These are phyloP conservation scores for Myxozyma geophila DNA, from an alignment of 805 yeast species.

Conservation along the genomic window DNA sequence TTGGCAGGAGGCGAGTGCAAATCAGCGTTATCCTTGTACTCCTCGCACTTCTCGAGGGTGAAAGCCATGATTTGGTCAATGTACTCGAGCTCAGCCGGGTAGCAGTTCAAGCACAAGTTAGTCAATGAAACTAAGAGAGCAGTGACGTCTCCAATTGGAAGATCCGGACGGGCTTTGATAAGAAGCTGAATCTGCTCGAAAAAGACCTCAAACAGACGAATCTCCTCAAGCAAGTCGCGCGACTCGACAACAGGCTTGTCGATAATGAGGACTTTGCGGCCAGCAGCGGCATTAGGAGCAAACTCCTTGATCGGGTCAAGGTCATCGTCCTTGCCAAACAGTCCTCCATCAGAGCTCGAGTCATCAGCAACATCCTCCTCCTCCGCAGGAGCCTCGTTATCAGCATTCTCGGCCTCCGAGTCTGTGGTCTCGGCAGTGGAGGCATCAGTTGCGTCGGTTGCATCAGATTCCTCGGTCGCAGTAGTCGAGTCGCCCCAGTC, in stretches of 20 bases:
- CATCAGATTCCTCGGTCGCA: conserved; percentile 16
- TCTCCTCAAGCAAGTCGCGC: conserved; percentile 37
- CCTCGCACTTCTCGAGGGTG: conserved; percentile 44
- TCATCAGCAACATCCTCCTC: conserved; percentile 5
- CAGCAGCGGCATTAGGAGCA: conserved; percentile 9
- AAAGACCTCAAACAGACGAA: conserved; percentile 62
- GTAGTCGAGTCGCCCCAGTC: conserved; percentile 34
- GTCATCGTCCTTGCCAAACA: conserved; percentile 28
- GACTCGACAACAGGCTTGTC: conserved; percentile 20
- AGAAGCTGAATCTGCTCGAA: conserved; percentile 67
- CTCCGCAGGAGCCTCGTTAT: conserved; percentile 8
- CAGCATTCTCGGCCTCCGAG: conserved; percentile 36
- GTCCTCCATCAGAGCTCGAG: conserved; percentile 16
- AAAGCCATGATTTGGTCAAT: conserved; percentile 65
- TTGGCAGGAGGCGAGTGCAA: conserved; percentile 40
- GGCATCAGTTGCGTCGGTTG: conserved; percentile 3
- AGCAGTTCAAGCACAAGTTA: conserved; percentile 66
- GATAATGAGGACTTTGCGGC: conserved; percentile 3
- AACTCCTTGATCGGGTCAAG: conserved; percentile 17
- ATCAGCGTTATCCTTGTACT: conserved; percentile 36
- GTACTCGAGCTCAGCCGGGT: conserved; percentile 63
- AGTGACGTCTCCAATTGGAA: conserved; percentile 69
- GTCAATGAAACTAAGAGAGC: conserved; percentile 68
- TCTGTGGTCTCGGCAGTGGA: conserved; percentile 14
- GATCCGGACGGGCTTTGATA: conserved; percentile 61